Evolutionary conservation across 306 rosid species (phyloP).

Genomic region (Sphenostylis stenocarpa): DNA sequence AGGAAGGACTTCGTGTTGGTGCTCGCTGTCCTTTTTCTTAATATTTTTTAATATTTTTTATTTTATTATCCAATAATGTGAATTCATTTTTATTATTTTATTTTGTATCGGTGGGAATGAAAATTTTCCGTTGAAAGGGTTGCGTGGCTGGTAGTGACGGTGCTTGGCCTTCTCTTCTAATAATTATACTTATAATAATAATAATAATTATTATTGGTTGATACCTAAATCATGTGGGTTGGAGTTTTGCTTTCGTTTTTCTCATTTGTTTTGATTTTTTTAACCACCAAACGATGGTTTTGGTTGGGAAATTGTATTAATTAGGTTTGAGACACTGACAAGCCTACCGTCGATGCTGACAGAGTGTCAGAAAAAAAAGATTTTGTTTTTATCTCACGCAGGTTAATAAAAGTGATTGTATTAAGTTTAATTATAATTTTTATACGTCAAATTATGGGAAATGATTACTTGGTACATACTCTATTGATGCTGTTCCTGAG

Average conservation of each 20-base stretch:
- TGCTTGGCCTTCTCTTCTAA: background rate
- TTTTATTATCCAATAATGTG: no score
- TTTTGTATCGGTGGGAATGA: background rate
- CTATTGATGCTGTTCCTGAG: background rate
- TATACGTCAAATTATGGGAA: no score
- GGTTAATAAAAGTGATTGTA: no score
- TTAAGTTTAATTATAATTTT: no score
- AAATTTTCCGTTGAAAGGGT: background rate
- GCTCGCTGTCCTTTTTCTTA: background rate
- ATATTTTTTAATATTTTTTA: background rate
- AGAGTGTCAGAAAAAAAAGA: conserved; percentile 25
- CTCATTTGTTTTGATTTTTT: background rate
- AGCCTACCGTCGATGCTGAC: conserved; percentile 48
- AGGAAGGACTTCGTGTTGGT: background rate
- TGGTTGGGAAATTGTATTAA: conserved; percentile 1
- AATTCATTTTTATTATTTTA: no score
- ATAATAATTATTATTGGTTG: background rate
- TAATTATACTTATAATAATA: background rate
- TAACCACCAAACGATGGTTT: background rate
- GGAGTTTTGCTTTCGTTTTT: conserved; percentile 31
- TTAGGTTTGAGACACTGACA: conserved; percentile 55
- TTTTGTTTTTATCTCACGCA: no score
- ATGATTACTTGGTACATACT: background rate
- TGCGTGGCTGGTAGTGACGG: conserved; percentile 34
- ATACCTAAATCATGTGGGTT: conserved; percentile 35